These are phyloP conservation scores for Ascodesmis nigricans DNA, from an alignment of 495 filamentous ascomycete genomes.

Conservation along the genomic window DNA sequence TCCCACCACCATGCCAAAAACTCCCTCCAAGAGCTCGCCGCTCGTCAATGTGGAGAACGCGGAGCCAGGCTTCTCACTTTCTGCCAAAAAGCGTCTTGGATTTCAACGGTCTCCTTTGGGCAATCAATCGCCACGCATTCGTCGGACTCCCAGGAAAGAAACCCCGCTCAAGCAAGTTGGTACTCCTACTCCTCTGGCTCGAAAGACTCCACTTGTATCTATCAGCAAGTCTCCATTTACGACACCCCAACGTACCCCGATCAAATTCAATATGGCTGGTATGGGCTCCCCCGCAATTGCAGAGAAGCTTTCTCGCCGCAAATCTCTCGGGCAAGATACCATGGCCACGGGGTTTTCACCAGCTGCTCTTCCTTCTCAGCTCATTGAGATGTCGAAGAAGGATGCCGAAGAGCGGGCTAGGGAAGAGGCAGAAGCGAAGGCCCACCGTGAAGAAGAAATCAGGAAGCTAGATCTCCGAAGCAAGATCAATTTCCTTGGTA, in stretches of 20 bases:
- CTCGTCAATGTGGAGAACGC: constrained; percentile 2
- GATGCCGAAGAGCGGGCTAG: constrained; percentile 48
- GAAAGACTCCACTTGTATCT: background rate
- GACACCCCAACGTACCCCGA: background rate
- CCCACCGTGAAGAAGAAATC: constrained; percentile 35
- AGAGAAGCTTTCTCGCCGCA: constrained; percentile 48
- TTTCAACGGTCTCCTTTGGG: constrained; percentile 14
- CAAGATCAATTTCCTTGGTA: constrained; percentile 13
- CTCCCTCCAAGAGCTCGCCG: constrained; percentile 12
- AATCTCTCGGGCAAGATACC: constrained; percentile 45
- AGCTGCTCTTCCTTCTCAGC: constrained; percentile 24
- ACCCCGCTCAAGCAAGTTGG: constrained; percentile 8
- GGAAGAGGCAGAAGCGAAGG: constrained; percentile 41
- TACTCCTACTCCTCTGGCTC: constrained; percentile 4
- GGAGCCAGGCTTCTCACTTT: constrained; percentile 13
- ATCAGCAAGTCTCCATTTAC: no score
- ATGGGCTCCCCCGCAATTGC: constrained; percentile 60
- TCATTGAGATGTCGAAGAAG: constrained; percentile 45
- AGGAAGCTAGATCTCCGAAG: constrained; percentile 18
- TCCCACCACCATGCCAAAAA: constrained; percentile 8
- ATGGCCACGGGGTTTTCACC: constrained; percentile 41
- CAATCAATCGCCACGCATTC: no score
- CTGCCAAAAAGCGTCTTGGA: constrained; percentile 12
- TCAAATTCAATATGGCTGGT: constrained; percentile 41
- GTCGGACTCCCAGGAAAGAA: no score